Evolutionary conservation across 1,284 basidiomycete species (phyloP), one percentile per base, ranked within the genome.

Genomic region (Boletus subluridellus): DNA sequence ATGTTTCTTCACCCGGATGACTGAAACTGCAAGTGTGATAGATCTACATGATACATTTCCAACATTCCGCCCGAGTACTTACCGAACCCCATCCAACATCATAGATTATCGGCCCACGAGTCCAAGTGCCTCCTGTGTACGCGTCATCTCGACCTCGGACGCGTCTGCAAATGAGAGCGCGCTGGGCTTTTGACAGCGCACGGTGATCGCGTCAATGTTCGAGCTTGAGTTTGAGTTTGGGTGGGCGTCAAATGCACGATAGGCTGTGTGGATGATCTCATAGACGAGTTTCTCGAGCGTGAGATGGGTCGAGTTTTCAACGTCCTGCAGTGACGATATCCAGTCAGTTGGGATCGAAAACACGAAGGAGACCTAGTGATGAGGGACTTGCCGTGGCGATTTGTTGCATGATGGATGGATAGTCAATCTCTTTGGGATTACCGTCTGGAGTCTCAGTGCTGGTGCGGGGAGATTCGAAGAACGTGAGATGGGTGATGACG

Each of bases 271-370:
- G 3, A 77, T 73, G 41, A 79, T 70, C 26, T 79, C 68, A 55
- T 75, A 63, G 9, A 77, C 78, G 51, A 82, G 78, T 65, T 79
- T 80, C 60, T 83, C 81, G 11, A 83, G 74, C 0, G 82, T 83
- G 11, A 80, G 71, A 66, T 78, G 76, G 5, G 70, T 60, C 5
- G 79, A 76, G 4, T 61, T 47, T 54, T 81, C 77, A 6, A 82
- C 69, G 2, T 69, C 68, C 79, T 82, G 63, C 24, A 8, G 1
- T 12, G 1, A 2, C 28, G 2, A 11, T 38, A n/a, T 15, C 4
- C 38, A n/a, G 21, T 32, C 1, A 28, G 15, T 32, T 0, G n/a
- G 17, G 4, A 48, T 1, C 15, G 38, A 37, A 39, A 2, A 10
- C 21, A 30, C 17, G 9, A 6, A 24, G 5, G 4, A 21, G 2